phyloP scores from a whole-genome alignment of 257 asterid species.

The Asclepias syriaca region DNA sequence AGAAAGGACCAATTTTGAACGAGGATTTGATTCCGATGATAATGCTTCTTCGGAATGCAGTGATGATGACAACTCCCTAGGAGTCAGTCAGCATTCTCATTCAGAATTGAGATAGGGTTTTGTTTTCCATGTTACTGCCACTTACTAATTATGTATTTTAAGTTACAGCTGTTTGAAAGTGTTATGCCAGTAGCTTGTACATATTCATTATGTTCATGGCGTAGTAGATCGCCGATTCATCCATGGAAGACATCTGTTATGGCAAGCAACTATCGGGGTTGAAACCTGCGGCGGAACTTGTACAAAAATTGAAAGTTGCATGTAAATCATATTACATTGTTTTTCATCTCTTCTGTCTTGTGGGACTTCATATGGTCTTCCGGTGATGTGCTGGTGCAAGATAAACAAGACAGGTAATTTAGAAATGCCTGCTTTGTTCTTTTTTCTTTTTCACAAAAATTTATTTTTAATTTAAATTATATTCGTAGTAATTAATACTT shows the following conservation, averaged over 20 bases:
- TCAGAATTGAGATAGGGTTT: background rate
- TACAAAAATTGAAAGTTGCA: background rate
- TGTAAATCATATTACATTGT: background rate
- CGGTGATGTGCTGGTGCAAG: too few species aligned
- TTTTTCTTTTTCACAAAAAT: too few species aligned
- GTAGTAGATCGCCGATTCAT: background rate
- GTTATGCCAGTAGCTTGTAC: slow-evolving; percentile 1
- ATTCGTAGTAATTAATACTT: too few species aligned
- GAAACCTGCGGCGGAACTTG: background rate
- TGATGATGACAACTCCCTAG: slow-evolving; percentile 22
- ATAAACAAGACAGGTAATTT: too few species aligned
- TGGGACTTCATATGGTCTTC: too few species aligned
- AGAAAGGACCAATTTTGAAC: slow-evolving; percentile 18
- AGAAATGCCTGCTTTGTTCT: too few species aligned
- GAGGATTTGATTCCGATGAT: slow-evolving; percentile 35
- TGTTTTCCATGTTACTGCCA: background rate
- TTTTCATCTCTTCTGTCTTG: background rate
- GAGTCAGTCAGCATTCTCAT: background rate
- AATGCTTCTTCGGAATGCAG: slow-evolving; percentile 26
- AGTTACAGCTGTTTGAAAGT: background rate
- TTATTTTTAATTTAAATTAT: too few species aligned
- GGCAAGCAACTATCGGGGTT: background rate
- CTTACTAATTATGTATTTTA: background rate
- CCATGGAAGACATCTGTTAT: background rate
- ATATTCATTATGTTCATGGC: background rate